Evolutionary conservation across 345 rosid genomes (phyloP), one percentile per base, ranked within the genome.

Genomic region (Rhodamnia argentea): DNA sequence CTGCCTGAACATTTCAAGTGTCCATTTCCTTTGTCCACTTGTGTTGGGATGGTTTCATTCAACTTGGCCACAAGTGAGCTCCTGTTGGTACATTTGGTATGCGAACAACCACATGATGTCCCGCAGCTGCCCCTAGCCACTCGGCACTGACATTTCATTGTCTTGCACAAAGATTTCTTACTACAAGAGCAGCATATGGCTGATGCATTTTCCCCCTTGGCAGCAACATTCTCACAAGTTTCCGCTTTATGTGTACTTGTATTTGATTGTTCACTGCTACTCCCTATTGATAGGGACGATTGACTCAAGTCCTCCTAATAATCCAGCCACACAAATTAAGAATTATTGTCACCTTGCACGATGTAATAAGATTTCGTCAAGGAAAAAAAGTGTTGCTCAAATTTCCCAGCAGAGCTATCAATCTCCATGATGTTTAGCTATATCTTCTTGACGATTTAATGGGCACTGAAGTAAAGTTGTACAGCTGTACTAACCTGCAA

Each of bases 111-210:
- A 59, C 98, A 96, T 22, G 97, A 93, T 47, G 87, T 15, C 10
- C 99, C 94, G 26, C 99, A 97, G 44, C 87, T 90, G 22, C 92
- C 93, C 42, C 96, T 90, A 57, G 92, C 90, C 32, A 92, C 92
- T 60, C 93, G 94, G 90, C 98, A 96, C 86, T 90, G 92, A 87
- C 99, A 97, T 88, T 93, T 95, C 23, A 85, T 88, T 42, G 98
- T 96, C 92, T 95, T 97, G 89, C 99, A 97, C 84, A 87, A 86
- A 29, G 99, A 97, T 84, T 86, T 90, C 87, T 85, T 95, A 86
- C 96, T 92, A 84, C 99, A 97, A 11, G 96, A 92, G 92, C 99
- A 95, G 87, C 99, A 97, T 37, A 84, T 88, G 27, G 85, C 89
- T 15, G 90, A 85, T 85, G 40, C 88, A 62, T 74, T 86, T 88